Evolutionary conservation across 805 yeast genomes (phyloP).

Genomic region (Saturnispora ahearnii): DNA sequence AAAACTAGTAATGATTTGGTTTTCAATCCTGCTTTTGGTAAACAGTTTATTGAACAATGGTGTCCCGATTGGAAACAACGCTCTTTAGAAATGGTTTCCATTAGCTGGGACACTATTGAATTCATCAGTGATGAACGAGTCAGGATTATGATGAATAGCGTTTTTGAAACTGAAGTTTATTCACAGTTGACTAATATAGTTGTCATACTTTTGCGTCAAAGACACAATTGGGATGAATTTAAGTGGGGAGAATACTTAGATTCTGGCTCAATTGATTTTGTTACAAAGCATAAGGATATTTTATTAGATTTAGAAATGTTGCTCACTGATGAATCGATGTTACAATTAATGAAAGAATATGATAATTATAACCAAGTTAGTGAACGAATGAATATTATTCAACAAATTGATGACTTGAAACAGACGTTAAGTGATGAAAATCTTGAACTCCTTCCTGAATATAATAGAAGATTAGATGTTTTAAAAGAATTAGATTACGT

Average conservation of each 20-base stretch:
- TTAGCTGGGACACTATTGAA: constrained; percentile 35
- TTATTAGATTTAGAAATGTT: constrained; percentile 16
- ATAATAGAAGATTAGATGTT: constrained; percentile 79
- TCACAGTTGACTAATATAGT: background rate
- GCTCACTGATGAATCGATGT: constrained; percentile 22
- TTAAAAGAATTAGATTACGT: constrained; percentile 72
- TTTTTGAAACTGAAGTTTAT: constrained; percentile 2
- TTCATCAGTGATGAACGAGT: constrained; percentile 34
- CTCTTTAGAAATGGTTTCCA: constrained; percentile 1
- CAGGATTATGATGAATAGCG: constrained; percentile 12
- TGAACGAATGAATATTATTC: constrained; percentile 36
- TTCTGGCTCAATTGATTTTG: constrained; percentile 29
- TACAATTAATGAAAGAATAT: constrained; percentile 10
- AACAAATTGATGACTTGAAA: constrained; percentile 47
- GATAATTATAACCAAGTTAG: constrained; percentile 28
- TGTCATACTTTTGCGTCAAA: constrained; percentile 12
- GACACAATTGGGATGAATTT: constrained; percentile 36
- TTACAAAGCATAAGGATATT: constrained; percentile 31
- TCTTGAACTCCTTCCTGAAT: constrained; percentile 83
- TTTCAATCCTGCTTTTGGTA: constrained; percentile 22
- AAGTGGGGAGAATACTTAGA: constrained; percentile 31
- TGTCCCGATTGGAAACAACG: constrained; percentile 27
- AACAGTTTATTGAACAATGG: constrained; percentile 27
- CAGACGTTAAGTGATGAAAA: constrained; percentile 76
- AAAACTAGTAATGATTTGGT: constrained; percentile 11